Evolutionary conservation across 495 filamentous ascomycete species (phyloP).

Genomic region (Neurospora discreta): DNA sequence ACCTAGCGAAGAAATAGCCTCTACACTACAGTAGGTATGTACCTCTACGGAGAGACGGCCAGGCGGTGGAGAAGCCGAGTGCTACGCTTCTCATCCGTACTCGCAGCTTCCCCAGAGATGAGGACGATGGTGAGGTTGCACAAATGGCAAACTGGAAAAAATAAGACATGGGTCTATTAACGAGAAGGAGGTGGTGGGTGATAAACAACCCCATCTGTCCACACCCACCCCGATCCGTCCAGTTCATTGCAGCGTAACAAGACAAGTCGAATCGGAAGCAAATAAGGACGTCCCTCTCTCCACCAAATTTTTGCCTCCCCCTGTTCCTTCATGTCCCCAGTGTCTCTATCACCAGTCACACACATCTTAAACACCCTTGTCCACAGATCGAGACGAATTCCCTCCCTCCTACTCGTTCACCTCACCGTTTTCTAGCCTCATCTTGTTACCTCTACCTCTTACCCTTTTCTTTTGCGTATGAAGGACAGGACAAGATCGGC

Average conservation of each 20-base stretch:
- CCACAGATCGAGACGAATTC: not conserved
- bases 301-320: not conserved
- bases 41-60: not conserved
- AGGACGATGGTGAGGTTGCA: not conserved
- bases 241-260: not conserved
- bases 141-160: not conserved
- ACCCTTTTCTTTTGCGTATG: not conserved
- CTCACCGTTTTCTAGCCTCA: not conserved
- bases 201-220: constrained; percentile 4
- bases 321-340: not conserved
- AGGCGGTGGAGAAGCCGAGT: constrained; percentile 8
- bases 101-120: not conserved
- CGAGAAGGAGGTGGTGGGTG: constrained; percentile 5
- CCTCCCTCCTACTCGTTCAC: not conserved
- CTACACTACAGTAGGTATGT: too few relatives aligned
- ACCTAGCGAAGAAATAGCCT: not conserved
- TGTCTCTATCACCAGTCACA: not conserved
- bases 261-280: not conserved
- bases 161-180: not conserved
- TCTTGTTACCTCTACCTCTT: not conserved
- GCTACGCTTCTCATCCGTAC: not conserved
- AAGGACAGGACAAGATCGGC: not conserved
- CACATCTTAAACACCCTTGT: not conserved
- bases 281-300: not conserved
- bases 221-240: not conserved